Percentiles rank a stretch among this genome's conserved stretches.
Evolutionary conservation across 2,329 filamentous ascomycete species (phyloP).

Genomic region (Sclerotinia trifoliorum): DNA sequence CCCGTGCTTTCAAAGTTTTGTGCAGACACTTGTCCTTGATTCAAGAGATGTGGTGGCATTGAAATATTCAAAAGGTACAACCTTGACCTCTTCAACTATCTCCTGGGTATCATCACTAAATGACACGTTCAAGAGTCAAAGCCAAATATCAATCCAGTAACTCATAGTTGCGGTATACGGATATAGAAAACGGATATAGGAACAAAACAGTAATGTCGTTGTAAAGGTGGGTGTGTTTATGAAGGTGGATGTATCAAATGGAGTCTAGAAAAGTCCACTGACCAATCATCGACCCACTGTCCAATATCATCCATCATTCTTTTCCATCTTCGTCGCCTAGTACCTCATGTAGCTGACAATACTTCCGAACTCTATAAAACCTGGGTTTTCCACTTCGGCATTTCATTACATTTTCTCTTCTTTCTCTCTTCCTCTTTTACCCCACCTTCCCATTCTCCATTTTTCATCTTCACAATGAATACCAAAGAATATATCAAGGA

Average conservation of each 20-base stretch:
- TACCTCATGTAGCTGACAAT: background rate
- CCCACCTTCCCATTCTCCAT: background rate
- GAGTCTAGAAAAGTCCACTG: background rate
- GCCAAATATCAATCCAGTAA: no score
- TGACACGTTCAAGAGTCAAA: no score
- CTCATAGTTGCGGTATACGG: background rate
- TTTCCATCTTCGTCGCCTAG: background rate
- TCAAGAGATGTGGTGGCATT: background rate
- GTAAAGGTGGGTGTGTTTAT: background rate
- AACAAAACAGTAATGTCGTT: background rate
- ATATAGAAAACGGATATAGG: background rate
- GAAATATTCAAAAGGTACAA: background rate
- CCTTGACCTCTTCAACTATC: background rate
- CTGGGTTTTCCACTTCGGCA: background rate
- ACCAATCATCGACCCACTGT: constrained; percentile 1
- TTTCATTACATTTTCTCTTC: background rate
- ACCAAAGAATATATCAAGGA: constrained; percentile 23
- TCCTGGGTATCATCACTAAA: background rate
- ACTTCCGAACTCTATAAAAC: background rate
- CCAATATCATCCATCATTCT: background rate
- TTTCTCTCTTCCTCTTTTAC: background rate
- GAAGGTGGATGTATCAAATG: constrained; percentile 8
- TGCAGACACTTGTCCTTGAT: background rate
- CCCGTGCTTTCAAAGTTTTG: background rate
- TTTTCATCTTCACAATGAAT: constrained; percentile 2